Conservation (phyloP, 257 asterid species). For the Solanum virginianum region DNA sequence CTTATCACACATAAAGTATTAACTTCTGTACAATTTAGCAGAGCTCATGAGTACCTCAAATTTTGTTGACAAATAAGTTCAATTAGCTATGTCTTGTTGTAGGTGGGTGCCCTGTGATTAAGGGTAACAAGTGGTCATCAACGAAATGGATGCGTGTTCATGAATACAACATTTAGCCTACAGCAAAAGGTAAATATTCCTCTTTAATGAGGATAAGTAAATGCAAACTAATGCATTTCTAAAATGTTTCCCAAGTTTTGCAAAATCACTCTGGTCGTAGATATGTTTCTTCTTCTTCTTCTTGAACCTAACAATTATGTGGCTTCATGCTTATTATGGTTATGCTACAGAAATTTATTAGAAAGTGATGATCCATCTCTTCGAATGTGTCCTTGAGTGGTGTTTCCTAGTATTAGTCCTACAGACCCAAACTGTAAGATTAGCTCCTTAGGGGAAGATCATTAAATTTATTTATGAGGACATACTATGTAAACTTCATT, state of each 20-base stretch:
- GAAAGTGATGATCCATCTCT: not conserved
- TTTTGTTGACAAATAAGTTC: not conserved
- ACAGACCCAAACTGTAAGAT: not conserved
- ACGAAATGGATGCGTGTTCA: constrained; percentile 35
- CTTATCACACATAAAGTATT: not conserved
- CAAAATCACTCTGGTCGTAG: not conserved
- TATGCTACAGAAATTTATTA: not conserved
- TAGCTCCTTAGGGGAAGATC: not conserved
- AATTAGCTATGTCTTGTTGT: not conserved
- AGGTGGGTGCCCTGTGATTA: constrained; percentile 38
- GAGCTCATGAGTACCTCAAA: not conserved
- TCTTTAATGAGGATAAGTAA: not conserved
- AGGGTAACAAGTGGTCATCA: constrained; percentile 39
- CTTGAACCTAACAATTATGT: not conserved
- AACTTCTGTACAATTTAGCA: not conserved
- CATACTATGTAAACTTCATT: not conserved
- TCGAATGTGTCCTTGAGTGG: not conserved
- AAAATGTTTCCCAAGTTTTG: not conserved
- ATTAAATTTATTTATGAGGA: not conserved
- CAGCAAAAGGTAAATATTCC: not conserved
- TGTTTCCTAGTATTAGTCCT: not conserved
- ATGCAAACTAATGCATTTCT: not conserved
- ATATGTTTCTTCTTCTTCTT: not conserved
- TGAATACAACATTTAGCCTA: constrained; percentile 16
- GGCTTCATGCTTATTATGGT: not conserved